These are phyloP conservation scores for Calonectria montana DNA, from an alignment of 2,329 filamentous ascomycete species.

Conservation along the genomic window DNA sequence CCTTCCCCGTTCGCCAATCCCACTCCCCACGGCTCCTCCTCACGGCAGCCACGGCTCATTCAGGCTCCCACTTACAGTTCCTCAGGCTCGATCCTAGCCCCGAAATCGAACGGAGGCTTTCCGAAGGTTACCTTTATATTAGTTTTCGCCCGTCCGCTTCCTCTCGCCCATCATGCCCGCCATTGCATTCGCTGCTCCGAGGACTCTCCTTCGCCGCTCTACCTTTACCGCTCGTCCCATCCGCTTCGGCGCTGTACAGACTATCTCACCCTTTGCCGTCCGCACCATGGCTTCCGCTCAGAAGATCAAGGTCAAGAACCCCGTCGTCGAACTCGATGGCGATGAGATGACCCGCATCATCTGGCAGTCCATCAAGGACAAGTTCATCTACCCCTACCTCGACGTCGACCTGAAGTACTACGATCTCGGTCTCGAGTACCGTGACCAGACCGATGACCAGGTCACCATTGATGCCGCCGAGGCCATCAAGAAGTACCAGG, in stretches of 20 bases:
- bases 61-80: constrained; percentile 21
- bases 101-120: constrained; percentile 28
- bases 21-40: constrained; percentile 38
- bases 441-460: constrained; percentile 95
- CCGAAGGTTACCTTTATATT: constrained; percentile 38
- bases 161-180: constrained; percentile 44
- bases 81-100: constrained; percentile 18
- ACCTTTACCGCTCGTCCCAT: constrained; percentile 45
- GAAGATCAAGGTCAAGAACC: constrained; percentile 99
- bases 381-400: constrained; percentile 96
- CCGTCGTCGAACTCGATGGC: constrained; percentile 96
- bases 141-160: constrained; percentile 37
- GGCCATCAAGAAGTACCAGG: constrained; percentile 98
- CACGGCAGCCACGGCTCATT: constrained; percentile 28
- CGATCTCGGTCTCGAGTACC: constrained; percentile 91
- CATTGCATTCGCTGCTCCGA: constrained; percentile 44
- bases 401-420: constrained; percentile 99
- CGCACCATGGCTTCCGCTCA: constrained; percentile 67
- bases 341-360: constrained; percentile 98
- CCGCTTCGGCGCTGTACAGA: constrained; percentile 53
- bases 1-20: constrained; percentile 30
- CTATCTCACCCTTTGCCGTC: constrained; percentile 72
- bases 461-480: constrained; percentile 95
- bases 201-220: constrained; percentile 46
- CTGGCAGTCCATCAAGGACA: constrained; percentile 99